These are phyloP conservation scores for Talaromyces sp. DNA, from an alignment of 2,329 filamentous ascomycete genomes.

Conservation along the genomic window DNA sequence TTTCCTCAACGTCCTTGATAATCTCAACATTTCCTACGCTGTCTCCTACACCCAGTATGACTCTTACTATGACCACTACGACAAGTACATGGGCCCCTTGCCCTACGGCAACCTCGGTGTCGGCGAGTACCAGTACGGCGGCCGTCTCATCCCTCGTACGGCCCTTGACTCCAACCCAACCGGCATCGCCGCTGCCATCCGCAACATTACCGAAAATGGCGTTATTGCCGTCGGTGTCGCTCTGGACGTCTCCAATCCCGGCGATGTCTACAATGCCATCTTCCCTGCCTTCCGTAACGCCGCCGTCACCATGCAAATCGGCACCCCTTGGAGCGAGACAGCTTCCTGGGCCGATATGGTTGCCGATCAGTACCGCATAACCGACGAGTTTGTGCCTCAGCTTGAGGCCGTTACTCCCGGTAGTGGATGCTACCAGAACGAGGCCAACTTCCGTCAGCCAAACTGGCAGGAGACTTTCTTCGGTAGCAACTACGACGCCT, in stretches of 20 bases:
- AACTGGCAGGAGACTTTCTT: slow-evolving; percentile 24
- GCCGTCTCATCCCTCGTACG: slow-evolving; percentile 36
- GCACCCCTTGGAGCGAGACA: slow-evolving; percentile 38
- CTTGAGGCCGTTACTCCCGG: slow-evolving; percentile 12
- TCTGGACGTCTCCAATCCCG: slow-evolving; percentile 33
- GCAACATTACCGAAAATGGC: slow-evolving; percentile 35
- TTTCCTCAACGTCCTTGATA: slow-evolving; percentile 3
- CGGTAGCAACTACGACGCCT: slow-evolving; percentile 25
- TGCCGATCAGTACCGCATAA: neutral
- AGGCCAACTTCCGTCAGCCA: slow-evolving; percentile 22
- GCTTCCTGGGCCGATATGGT: slow-evolving; percentile 29
- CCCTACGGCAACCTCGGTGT: slow-evolving; percentile 13
- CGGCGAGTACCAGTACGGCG: slow-evolving; percentile 27
- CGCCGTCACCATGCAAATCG: slow-evolving; percentile 35
- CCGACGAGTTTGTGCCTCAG: slow-evolving; percentile 8
- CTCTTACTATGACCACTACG: slow-evolving; percentile 2
- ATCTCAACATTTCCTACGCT: neutral
- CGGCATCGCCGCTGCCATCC: slow-evolving; percentile 31
- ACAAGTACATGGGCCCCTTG: slow-evolving; percentile 4
- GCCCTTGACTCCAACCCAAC: slow-evolving; percentile 30
- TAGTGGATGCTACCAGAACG: slow-evolving; percentile 22
- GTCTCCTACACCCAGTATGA: slow-evolving; percentile 5
- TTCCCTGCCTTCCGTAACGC: slow-evolving; percentile 40
- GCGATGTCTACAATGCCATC: slow-evolving; percentile 38
- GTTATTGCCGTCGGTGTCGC: slow-evolving; percentile 38